phyloP scores from a whole-genome alignment of 2,329 filamentous ascomycete species.

The Fusarium stilboides region DNA sequence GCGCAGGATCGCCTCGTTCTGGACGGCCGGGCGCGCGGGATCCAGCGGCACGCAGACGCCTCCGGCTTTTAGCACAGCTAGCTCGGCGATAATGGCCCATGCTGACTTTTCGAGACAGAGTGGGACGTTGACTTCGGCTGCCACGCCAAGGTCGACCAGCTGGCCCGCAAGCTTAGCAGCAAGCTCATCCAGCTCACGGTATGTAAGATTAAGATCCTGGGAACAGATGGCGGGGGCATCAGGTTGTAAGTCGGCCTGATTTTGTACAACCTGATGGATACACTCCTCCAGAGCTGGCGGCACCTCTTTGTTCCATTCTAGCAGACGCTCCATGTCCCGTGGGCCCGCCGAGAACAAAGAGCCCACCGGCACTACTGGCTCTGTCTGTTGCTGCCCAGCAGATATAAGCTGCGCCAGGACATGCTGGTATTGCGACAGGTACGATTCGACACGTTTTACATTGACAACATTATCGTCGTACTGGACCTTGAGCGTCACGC shows the following conservation, averaged over 20 bases:
- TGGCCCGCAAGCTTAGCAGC: background rate
- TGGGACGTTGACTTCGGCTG: no score
- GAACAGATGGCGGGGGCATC: conserved; percentile 14
- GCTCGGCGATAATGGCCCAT: conserved; percentile 3
- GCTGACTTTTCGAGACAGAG: conserved; percentile 13
- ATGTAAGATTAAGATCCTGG: conserved; percentile 7
- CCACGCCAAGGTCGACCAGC: background rate
- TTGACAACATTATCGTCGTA: conserved; percentile 15
- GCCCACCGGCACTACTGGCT: conserved; percentile 1
- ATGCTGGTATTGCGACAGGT: conserved; percentile 10
- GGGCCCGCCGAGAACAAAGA: conserved; percentile 15
- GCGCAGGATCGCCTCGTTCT: conserved; percentile 2
- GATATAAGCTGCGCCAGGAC: conserved; percentile 12
- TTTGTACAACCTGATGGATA: conserved; percentile 12
- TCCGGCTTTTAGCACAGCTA: conserved; percentile 19
- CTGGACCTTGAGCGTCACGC: conserved; percentile 17
- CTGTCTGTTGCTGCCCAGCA: conserved; percentile 8
- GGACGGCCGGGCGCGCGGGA: conserved; percentile 10
- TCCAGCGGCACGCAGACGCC: conserved; percentile 13
- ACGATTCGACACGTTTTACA: conserved; percentile 8
- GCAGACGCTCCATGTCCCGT: conserved; percentile 11
- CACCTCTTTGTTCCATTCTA: conserved; percentile 13
- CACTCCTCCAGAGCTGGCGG: conserved; percentile 7
- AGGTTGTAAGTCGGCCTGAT: conserved; percentile 11
- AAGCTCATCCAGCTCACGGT: conserved; percentile 6